Base-by-base conservation (phyloP, 2,329 filamentous ascomycete genomes). In the Alternaria conjuncta region DNA sequence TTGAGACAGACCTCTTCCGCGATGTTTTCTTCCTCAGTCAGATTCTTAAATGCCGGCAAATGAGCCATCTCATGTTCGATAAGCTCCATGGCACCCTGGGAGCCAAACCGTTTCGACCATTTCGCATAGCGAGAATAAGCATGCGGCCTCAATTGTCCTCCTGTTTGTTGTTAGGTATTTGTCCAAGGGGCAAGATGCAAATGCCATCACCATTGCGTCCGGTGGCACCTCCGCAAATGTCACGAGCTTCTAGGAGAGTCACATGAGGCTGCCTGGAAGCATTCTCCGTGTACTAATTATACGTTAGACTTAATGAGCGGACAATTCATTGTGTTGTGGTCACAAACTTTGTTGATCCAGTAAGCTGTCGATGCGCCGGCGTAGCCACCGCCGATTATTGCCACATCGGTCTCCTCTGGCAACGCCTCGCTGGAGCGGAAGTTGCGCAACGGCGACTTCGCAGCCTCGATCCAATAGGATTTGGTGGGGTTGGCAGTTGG, bases 381-480 rank as follows among this genome's bases (percentile, higher is more conserved):
- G 11, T 64, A 66, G 13, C 61, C 64, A 54, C 58, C 57, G 41
- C 64, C 64, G 53, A 66, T 66, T 30, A 66, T 62, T 30, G 59
- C 64, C n/a, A 66, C 55, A 57, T 66, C 64, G n/a, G 64, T 66
- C 15, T 60, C 46, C 18, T 51, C 47, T 32, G 53, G 63, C 10
- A 66, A 25, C n/a, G 49, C 8, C 13, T 66, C 60, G 54, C 60
- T 63, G 15, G 63, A 66, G 18, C 57, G 63, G 51, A 55, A 63
- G 45, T 60, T 32, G 13, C 63, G 60, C 53, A 66, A 41, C 18
- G 60, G 60, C 21, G 63, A 66, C 2, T 60, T 49, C 10, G 63
- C 63, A 46, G 63, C 63, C 28, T 66, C 63, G 49, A 66, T 66
- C 63, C 63, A 66, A 28, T 66, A 66, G 32, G 63, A 63, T 20